phyloP scores from a whole-genome alignment of 345 rosid genomes.

The Eucalyptus melliodora region DNA sequence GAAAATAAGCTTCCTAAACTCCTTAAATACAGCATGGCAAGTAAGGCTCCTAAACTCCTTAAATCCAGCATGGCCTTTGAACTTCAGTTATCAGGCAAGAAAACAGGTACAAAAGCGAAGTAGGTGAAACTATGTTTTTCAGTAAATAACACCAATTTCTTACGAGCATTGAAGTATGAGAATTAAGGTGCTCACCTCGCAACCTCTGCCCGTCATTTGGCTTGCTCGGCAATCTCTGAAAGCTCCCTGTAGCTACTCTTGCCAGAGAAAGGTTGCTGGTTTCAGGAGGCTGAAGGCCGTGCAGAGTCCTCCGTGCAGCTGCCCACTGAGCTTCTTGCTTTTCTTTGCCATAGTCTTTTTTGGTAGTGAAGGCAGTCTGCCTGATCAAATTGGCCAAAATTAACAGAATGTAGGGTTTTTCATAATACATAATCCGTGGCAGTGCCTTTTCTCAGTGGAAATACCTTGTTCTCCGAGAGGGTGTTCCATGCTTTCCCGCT shows the following conservation, averaged over 20 bases:
- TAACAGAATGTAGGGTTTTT: background rate
- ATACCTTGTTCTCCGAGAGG: constrained; percentile 71
- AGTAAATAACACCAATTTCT: background rate
- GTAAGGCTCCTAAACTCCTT: too few relatives aligned
- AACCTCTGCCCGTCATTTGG: background rate
- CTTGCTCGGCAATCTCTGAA: background rate
- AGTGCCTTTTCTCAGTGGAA: background rate
- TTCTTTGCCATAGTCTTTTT: too few relatives aligned
- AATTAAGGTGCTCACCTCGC: background rate
- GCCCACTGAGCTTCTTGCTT: background rate
- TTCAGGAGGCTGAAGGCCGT: background rate
- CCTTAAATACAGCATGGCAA: background rate
- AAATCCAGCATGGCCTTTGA: background rate
- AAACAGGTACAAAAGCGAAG: background rate
- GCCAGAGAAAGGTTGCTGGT: background rate
- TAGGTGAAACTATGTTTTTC: background rate
- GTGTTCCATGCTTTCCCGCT: constrained; percentile 82
- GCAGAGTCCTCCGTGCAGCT: background rate
- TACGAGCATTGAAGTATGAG: background rate
- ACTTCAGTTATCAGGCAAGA: background rate
- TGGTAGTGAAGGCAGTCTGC: background rate
- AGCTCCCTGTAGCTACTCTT: background rate
- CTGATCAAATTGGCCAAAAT: background rate
- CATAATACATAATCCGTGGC: background rate
- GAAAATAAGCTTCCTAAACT: background rate